phyloP scores from a whole-genome alignment of 768 basidiomycete genomes.

The Phaeotremella skinneri region DNA sequence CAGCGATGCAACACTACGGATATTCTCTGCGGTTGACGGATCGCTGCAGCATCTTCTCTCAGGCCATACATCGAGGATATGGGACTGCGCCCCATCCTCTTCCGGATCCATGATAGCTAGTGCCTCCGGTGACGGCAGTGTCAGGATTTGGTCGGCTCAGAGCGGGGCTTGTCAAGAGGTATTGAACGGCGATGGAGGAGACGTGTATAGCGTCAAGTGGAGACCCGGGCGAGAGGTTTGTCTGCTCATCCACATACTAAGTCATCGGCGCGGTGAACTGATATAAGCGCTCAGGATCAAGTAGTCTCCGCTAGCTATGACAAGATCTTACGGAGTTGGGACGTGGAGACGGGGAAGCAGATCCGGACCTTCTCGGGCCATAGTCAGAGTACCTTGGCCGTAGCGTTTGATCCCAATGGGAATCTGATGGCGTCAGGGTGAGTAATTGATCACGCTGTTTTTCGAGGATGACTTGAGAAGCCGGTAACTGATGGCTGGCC shows the following conservation, averaged over 20 bases:
- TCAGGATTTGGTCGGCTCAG: conserved; percentile 40
- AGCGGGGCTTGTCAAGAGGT: conserved; percentile 22
- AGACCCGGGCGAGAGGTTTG: conserved; percentile 29
- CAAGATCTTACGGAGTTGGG: conserved; percentile 44
- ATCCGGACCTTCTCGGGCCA: conserved; percentile 50
- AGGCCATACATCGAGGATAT: conserved; percentile 48
- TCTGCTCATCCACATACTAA: no score
- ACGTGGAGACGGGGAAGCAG: conserved; percentile 41
- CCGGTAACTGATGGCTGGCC: conserved; percentile 3
- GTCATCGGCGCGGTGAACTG: background rate
- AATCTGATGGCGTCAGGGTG: conserved; percentile 48
- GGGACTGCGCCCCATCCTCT: conserved; percentile 30
- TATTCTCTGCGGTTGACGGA: conserved; percentile 33
- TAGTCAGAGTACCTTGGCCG: conserved; percentile 38
- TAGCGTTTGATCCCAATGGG: conserved; percentile 41
- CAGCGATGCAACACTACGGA: conserved; percentile 47
- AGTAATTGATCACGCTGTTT: conserved; percentile 7
- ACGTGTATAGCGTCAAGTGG: conserved; percentile 49
- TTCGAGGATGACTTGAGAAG: background rate
- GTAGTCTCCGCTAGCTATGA: conserved; percentile 46
- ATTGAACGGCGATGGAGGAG: conserved; percentile 41
- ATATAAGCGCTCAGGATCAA: conserved; percentile 31
- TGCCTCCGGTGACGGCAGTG: conserved; percentile 45
- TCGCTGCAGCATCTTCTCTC: conserved; percentile 21
- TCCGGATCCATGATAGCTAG: conserved; percentile 24